These are phyloP conservation scores for Hypoxylon sp. DNA, from an alignment of 2,329 filamentous ascomycete species.

Conservation along the genomic window DNA sequence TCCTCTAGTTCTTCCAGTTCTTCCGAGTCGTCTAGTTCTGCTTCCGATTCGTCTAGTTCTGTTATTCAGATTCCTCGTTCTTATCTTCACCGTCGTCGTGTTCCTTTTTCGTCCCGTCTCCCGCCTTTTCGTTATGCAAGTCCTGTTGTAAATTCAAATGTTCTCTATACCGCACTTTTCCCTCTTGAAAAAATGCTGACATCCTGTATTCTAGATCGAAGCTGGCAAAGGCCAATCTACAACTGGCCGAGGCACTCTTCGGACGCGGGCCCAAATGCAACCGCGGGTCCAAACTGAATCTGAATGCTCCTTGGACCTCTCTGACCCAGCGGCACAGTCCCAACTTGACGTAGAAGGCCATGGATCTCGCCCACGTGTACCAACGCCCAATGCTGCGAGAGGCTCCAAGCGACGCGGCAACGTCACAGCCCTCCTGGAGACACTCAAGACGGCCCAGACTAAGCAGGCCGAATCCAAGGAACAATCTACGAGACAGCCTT, in stretches of 20 bases:
- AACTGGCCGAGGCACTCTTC: constrained; percentile 17
- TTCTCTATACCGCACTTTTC: constrained; percentile 1
- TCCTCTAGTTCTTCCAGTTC: too few relatives aligned
- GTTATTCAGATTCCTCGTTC: background rate
- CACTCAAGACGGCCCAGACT: constrained; percentile 52
- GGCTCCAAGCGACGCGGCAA: constrained; percentile 51
- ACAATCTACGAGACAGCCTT: constrained; percentile 25
- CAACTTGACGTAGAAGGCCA: constrained; percentile 29
- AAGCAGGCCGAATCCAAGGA: constrained; percentile 47
- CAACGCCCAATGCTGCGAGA: constrained; percentile 43
- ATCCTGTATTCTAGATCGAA: constrained; percentile 12
- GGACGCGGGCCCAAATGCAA: constrained; percentile 63
- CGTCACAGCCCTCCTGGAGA: constrained; percentile 55
- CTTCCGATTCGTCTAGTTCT: too few relatives aligned
- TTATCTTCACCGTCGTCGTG: constrained; percentile 2
- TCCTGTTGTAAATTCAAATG: constrained; percentile 10
- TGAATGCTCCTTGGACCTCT: constrained; percentile 60
- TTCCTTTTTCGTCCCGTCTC: background rate
- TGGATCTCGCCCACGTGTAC: constrained; percentile 47
- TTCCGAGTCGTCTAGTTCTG: background rate
- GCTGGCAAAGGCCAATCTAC: constrained; percentile 8
- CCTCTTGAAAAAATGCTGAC: constrained; percentile 13
- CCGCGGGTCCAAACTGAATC: constrained; percentile 68
- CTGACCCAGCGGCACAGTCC: constrained; percentile 22
- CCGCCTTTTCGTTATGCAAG: constrained; percentile 14